phyloP scores from a whole-genome alignment of 495 filamentous ascomycete species.

The Zalerion maritima region DNA sequence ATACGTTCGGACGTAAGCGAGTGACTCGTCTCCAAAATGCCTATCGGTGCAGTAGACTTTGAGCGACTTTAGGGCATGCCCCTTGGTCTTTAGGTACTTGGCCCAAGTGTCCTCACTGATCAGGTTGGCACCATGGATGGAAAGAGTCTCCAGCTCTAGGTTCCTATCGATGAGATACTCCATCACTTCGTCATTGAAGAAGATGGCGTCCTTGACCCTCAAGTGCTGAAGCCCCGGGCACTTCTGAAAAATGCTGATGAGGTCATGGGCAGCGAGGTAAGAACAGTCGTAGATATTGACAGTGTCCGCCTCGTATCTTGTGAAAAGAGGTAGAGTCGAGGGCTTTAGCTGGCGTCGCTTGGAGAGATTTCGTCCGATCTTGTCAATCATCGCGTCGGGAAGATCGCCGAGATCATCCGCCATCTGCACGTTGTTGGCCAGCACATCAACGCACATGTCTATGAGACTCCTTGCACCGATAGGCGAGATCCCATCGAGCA shows the following conservation, averaged over 20 bases:
- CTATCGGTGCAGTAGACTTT: conserved; percentile 65
- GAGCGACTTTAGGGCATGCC: conserved; percentile 45
- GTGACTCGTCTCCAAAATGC: conserved; percentile 38
- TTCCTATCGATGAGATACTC: conserved; percentile 62
- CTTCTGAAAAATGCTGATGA: conserved; percentile 62
- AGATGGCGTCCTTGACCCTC: conserved; percentile 64
- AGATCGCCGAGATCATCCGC: conserved; percentile 76
- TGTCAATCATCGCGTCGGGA: conserved; percentile 49
- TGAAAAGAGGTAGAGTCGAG: conserved; percentile 58
- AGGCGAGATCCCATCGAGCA: conserved; percentile 56
- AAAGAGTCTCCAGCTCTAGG: conserved; percentile 44
- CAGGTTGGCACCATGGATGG: conserved; percentile 64
- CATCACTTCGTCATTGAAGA: conserved; percentile 71
- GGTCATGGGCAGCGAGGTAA: conserved; percentile 60
- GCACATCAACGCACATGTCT: conserved; percentile 70
- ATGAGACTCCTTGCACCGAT: conserved; percentile 59
- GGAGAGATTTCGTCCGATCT: conserved; percentile 65
- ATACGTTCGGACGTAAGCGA: conserved; percentile 32
- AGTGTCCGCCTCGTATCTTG: conserved; percentile 48
- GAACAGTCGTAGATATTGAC: conserved; percentile 72
- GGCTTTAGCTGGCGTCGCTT: conserved; percentile 61
- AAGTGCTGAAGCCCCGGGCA: conserved; percentile 51
- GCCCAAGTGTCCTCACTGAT: conserved; percentile 58
- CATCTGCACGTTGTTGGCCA: conserved; percentile 67
- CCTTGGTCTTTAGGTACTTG: conserved; percentile 45